Base-by-base conservation (phyloP, 2,329 filamentous ascomycete species). In the Botryotinia globosa region DNA sequence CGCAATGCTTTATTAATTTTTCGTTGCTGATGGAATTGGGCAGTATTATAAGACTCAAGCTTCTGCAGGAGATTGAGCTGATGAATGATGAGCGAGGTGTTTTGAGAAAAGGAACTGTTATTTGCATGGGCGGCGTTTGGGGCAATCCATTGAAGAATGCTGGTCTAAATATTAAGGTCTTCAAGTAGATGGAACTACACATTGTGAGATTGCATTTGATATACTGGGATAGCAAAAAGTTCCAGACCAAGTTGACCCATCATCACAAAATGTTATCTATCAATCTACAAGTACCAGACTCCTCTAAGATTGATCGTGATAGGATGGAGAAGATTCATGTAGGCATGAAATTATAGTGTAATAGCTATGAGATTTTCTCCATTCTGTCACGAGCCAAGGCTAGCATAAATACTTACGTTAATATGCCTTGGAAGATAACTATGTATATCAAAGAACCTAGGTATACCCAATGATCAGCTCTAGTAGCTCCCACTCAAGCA, bases 1-100 rank as follows among this genome's bases (percentile, higher is more conserved):
- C 73, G 74, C 71, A 68, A 71, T 63, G 71, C 74, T 69, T 63
- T 74, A 54, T 74, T 76, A 62, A 73, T 71, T 77, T 78, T 45
- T 34, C 34, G 37, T 68, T 79, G 75, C 77, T 79, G 77, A 79
- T 78, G 72, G 68, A 73, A 22, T 34, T 54, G 51, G n/a, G 70
- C 69, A 80, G 78, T 78, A 74, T 72, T 79, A 79, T 74, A 70
- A 80, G 66, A 77, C 75, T 63, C 74, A 77, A 63, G 77, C 68
- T 64, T 75, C 76, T 25, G 74, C 69, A 32, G 73, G 72, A 34
- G 74, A 76, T 73, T 76, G 74, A 73, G 73, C 67, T 73, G 72
- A 70, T 56, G 72, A 48, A 37, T 73, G 12, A 72, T 71, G 72
- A 72, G 69, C 48, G 65, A 51, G 70, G 37, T 37, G 9, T 69